phyloP scores from a whole-genome alignment of 1,284 basidiomycete genomes.

The Gomphus bonarii region DNA sequence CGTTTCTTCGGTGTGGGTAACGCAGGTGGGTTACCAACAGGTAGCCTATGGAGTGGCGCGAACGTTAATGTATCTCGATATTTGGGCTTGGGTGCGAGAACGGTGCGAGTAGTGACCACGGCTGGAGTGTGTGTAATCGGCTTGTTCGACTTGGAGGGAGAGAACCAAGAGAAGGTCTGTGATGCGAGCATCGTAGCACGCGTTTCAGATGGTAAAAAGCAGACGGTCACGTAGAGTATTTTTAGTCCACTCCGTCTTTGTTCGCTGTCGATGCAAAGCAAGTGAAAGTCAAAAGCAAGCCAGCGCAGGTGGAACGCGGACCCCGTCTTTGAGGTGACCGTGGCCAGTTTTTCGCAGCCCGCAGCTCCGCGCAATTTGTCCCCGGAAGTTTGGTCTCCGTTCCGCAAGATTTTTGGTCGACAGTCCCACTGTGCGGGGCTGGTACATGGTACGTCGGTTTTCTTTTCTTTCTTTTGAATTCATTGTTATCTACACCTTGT shows the following conservation, averaged over 20 bases:
- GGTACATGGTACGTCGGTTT: too few relatives aligned
- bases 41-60: not conserved
- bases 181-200: conserved; percentile 5
- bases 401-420: too few relatives aligned
- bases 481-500: too few relatives aligned
- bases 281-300: not conserved
- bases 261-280: not conserved
- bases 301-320: not conserved
- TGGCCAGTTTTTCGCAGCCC: not conserved
- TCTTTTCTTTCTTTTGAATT: too few relatives aligned
- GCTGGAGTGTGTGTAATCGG: conserved; percentile 3
- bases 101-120: not conserved
- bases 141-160: conserved; percentile 3
- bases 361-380: not conserved
- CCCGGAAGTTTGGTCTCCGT: too few relatives aligned
- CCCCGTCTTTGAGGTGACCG: not conserved
- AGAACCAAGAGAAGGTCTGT: conserved; percentile 1
- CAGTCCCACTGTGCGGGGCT: too few relatives aligned
- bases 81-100: not conserved
- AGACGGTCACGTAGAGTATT: not conserved
- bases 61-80: not conserved
- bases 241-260: not conserved
- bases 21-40: not conserved
- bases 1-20: conserved; percentile 1
- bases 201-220: not conserved